Percentiles rank a stretch among this genome's conserved stretches.
Conservation (phyloP, 805 yeast genomes). For the Starmerella stigmatis region DNA sequence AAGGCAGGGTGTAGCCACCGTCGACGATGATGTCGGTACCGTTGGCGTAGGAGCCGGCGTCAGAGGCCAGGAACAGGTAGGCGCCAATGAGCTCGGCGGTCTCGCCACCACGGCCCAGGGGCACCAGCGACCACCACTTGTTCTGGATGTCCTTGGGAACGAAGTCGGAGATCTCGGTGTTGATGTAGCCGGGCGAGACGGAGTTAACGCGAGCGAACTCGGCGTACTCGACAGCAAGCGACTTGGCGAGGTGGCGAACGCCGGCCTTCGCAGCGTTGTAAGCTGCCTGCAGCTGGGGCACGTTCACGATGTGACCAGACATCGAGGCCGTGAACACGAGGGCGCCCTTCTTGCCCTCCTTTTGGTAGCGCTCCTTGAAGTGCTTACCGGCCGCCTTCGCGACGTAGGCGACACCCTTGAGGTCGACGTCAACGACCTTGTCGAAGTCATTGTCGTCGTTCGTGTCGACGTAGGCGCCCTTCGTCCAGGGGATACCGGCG, state of each 20-base stretch:
- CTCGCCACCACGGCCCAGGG: constrained; percentile 58
- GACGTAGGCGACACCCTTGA: constrained; percentile 71
- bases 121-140: constrained; percentile 38
- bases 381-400: constrained; percentile 63
- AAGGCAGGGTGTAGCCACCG: constrained; percentile 60
- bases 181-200: constrained; percentile 78
- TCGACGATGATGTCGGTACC: constrained; percentile 70
- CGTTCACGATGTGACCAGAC: constrained; percentile 79
- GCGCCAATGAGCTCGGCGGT: constrained; percentile 73
- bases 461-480: constrained; percentile 46
- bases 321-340: constrained; percentile 78
- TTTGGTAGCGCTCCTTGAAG: constrained; percentile 47
- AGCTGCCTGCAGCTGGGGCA: constrained; percentile 77
- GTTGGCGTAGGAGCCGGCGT: constrained; percentile 69
- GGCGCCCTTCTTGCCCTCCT: constrained; percentile 49
- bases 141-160: constrained; percentile 38
- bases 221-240: constrained; percentile 84
- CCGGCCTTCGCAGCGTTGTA: constrained; percentile 86
- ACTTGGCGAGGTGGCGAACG: constrained; percentile 60
- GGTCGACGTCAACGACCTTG: constrained; percentile 60
- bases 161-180: constrained; percentile 52
- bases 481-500: constrained; percentile 79
- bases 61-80: constrained; percentile 66
- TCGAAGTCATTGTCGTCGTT: constrained; percentile 53
- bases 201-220: constrained; percentile 76